Evolutionary conservation across 2,329 filamentous ascomycete species (phyloP), one percentile per base, ranked within the genome.

Genomic region (Xylaria sp.): DNA sequence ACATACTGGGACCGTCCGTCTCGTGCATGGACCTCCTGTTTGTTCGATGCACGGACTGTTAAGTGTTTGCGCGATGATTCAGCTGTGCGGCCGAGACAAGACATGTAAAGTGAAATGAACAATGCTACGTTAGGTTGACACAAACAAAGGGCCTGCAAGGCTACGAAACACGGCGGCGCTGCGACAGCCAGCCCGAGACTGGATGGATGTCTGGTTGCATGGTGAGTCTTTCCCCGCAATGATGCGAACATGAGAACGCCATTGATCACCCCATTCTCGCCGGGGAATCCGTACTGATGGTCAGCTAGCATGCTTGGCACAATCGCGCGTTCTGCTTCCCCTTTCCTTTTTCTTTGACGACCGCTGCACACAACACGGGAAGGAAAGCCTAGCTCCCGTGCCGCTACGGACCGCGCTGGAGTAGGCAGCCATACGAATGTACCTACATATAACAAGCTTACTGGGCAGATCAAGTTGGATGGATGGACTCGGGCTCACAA

Each of bases 81-180:
- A 63, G 23, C 30, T 51, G 23, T 30, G 23, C 23, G 23, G 49
- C 49, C 49, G 46, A 61, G 37, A 52, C 49, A 44, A 60, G 37
- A 59, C 52, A 35, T 34, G 49, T 23, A 60, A 63, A 59, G 59
- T 67, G 64, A 70, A 65, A 70, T 70, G 67, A 69, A 57, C 55
- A 58, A 68, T 70, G 23, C 67, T 59, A 70, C 59, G 39, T 47
- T 63, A 19, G 35, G 54, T 58, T 65, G 56, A 60, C 56, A 57
- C 56, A 55, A 54, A 44, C 56, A 52, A 55, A 44, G 30, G 23
- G 47, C 52, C 60, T 63, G 59, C 66, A 64, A 66, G 66, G 67
- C 65, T 68, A 64, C 62, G 60, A 56, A 52, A 62, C 57, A 54
- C 48, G 44, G 46, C 13, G n/a, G 46, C 13, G n/a, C 35, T 55